Evolutionary conservation across 225 moss, liverwort and hornwort species (phyloP).

Genomic region (Polytrichum formosum): DNA sequence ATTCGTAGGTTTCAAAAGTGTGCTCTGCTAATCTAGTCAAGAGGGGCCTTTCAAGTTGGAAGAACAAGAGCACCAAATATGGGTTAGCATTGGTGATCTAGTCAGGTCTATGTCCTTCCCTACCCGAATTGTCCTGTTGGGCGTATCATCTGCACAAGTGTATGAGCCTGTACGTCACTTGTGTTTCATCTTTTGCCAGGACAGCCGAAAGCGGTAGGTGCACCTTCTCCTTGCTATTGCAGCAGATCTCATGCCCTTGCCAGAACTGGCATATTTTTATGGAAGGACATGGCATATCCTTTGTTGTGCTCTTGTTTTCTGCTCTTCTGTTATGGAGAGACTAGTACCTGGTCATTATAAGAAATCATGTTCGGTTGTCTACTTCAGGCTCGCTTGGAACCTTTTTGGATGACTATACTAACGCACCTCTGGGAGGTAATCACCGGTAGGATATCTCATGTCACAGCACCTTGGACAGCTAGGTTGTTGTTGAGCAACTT

Average conservation of each 20-base stretch:
- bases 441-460: too few species aligned
- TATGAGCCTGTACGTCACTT: constrained; percentile 23
- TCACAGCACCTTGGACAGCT: too few species aligned
- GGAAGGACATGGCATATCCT: constrained; percentile 67
- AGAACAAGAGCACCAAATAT: constrained; percentile 5
- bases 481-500: too few species aligned
- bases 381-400: neutral
- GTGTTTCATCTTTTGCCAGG: constrained; percentile 22
- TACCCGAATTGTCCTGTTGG: constrained; percentile 1
- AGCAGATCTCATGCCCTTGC: constrained; percentile 58
- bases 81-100: constrained; percentile 3
- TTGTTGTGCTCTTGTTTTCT: constrained; percentile 35
- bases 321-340: constrained; percentile 32
- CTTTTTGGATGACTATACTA: neutral
- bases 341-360: constrained; percentile 3
- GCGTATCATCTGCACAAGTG: constrained; percentile 30
- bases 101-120: neutral
- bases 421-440: too few species aligned
- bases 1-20: constrained; percentile 24
- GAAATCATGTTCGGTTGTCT: neutral
- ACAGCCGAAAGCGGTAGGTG: constrained; percentile 33
- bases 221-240: constrained; percentile 61
- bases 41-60: neutral
- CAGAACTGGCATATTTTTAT: constrained; percentile 52
- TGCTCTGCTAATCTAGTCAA: constrained; percentile 23